Evolutionary conservation across 768 basidiomycete species (phyloP), one percentile per base, ranked within the genome.

Genomic region (Chalciporus chontae): DNA sequence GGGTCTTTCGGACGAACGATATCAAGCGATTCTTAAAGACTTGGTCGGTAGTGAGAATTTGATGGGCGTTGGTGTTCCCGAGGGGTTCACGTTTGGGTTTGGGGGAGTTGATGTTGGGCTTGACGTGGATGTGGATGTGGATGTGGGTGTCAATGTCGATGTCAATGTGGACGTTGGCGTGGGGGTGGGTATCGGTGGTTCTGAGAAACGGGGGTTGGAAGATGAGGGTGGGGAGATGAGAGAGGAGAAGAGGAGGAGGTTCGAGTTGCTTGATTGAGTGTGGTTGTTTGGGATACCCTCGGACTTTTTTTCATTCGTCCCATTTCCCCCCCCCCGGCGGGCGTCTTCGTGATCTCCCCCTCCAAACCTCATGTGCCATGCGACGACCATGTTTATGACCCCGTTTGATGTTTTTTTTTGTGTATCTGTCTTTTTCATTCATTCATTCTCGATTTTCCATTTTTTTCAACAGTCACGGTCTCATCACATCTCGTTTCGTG

Each of bases 1-100:
- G 82, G 93, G 92, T 11, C 78, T 94, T 47, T 81, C 85, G 14
- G 91, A 94, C 59, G 90, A 94, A 63, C 89, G 93, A 67, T 96
- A 94, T 70, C 79, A 79, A 47, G 65, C 80, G 53, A 89, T 94
- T 49, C 66, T 94, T 56, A 82, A 84, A 65, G 84, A 80, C 47
- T 75, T 93, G 50, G 80, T 89, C 38, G 78, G 70, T 60, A 81
- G 78, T 26, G 87, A 87, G 55, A 74, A 75, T 4, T 76, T 85
- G 61, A 67, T 73, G 66, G 75, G 71, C 13, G 61, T 74, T 23
- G 71, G 73, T 18, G 59, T 68, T 15, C 10, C 64, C 4, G 66
- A 66, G 32, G 67, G 53, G 2, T 59, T 65, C 18, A 32, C 45
- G 3, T 64, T 60, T n/a, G 62, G 55, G 43, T 46, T 47, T 48